Percentiles rank a stretch among this genome's conserved stretches.
Conservation (phyloP, 2,329 filamentous ascomycete genomes). For the Alternaria alternata region DNA sequence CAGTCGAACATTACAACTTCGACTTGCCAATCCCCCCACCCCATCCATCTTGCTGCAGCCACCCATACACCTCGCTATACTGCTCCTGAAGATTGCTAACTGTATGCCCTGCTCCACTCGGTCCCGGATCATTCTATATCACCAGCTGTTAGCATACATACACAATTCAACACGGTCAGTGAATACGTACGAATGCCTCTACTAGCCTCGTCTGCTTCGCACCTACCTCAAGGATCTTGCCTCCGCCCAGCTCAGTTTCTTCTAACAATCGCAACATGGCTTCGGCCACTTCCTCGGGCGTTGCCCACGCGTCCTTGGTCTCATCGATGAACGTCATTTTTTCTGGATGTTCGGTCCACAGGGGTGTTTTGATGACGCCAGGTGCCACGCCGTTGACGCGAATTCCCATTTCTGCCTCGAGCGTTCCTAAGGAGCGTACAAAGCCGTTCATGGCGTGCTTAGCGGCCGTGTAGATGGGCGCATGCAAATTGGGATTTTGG, state of each 20-base stretch:
- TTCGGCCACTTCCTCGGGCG: constrained; percentile 67
- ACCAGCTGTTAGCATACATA: not conserved
- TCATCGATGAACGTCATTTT: constrained; percentile 63
- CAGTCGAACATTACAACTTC: constrained; percentile 6
- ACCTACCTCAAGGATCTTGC: constrained; percentile 64
- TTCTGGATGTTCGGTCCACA: constrained; percentile 69
- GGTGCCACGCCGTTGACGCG: constrained; percentile 68
- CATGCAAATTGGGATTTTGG: constrained; percentile 42
- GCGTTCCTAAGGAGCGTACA: constrained; percentile 59
- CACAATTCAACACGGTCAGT: not conserved
- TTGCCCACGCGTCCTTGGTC: constrained; percentile 63
- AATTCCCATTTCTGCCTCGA: constrained; percentile 61
- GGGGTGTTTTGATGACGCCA: constrained; percentile 67
- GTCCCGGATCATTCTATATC: constrained; percentile 61
- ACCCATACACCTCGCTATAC: constrained; percentile 60
- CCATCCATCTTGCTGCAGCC: constrained; percentile 61
- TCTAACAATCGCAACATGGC: constrained; percentile 66
- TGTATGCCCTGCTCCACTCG: constrained; percentile 57
- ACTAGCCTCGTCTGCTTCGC: constrained; percentile 61
- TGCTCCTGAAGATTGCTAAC: constrained; percentile 53
- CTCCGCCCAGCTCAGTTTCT: constrained; percentile 56
- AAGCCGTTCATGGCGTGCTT: constrained; percentile 59
- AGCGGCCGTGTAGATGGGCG: constrained; percentile 56
- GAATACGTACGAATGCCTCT: constrained; percentile 44
- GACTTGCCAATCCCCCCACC: constrained; percentile 55